Percentiles rank a stretch among this genome's conserved stretches.
phyloP scores from a whole-genome alignment of 2,329 filamentous ascomycete genomes.

The Neonectria magnoliae region DNA sequence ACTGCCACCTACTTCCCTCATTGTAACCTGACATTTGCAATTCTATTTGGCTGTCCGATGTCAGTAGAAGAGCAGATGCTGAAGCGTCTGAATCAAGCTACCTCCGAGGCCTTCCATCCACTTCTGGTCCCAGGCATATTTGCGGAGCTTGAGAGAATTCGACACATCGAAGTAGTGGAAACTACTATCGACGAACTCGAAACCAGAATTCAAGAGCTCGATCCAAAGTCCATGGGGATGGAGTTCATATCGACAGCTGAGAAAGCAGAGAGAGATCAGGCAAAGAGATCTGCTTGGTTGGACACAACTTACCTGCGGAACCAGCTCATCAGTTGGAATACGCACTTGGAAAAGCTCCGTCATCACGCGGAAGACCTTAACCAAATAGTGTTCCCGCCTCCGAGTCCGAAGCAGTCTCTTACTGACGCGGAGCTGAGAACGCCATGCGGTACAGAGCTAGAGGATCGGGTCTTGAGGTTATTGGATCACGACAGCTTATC shows the following conservation, averaged over 20 bases:
- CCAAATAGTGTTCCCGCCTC: neutral
- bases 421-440: neutral
- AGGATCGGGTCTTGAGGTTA: neutral
- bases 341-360: neutral
- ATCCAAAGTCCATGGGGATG: neutral
- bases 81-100: neutral
- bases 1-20: conserved; percentile 17
- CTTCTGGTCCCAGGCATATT: conserved; percentile 14
- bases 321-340: conserved; percentile 14
- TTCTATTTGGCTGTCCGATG: conserved; percentile 20
- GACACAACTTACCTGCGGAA: conserved; percentile 14
- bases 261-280: neutral
- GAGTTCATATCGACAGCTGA: neutral
- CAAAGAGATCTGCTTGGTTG: conserved; percentile 8
- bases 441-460: neutral
- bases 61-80: conserved; percentile 12
- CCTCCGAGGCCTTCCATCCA: conserved; percentile 1
- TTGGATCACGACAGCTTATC: neutral
- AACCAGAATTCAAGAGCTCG: neutral
- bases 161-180: conserved; percentile 5
- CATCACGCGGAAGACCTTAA: neutral
- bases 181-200: conserved; percentile 1
- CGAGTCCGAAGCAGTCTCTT: neutral
- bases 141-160: conserved; percentile 10
- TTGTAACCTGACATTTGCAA: conserved; percentile 2